Percentiles rank a stretch among this genome's conserved stretches.
phyloP scores from a whole-genome alignment of 2,329 filamentous ascomycete genomes.

The Conoideocrella luteorostrata region DNA sequence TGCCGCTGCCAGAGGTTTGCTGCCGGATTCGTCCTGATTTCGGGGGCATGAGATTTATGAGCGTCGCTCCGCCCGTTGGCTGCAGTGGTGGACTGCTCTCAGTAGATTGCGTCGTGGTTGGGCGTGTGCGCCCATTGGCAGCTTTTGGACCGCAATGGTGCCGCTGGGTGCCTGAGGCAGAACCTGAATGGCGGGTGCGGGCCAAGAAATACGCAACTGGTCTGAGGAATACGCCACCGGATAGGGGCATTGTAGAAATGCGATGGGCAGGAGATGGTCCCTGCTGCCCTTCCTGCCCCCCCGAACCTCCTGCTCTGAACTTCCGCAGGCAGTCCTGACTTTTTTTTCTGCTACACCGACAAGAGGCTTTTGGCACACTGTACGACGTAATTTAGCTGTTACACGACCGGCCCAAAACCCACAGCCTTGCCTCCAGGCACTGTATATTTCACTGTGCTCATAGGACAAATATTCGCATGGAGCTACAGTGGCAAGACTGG shows the following conservation, averaged over 20 bases:
- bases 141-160: slow-evolving; percentile 8
- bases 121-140: slow-evolving; percentile 8
- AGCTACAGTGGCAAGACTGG: no score
- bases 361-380: no score
- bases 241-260: slow-evolving; percentile 3
- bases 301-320: neutral
- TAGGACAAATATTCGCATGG: no score
- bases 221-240: slow-evolving; percentile 19
- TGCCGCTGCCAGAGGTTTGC: neutral
- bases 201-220: slow-evolving; percentile 20
- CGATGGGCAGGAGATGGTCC: neutral
- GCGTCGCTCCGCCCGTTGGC: slow-evolving; percentile 2
- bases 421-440: no score
- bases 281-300: slow-evolving; percentile 6
- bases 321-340: no score
- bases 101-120: neutral
- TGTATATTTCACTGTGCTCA: no score
- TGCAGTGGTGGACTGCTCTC: slow-evolving; percentile 3
- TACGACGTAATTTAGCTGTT: no score
- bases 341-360: no score
- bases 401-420: no score
- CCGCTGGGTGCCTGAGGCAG: slow-evolving; percentile 24
- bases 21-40: neutral
- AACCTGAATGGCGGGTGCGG: slow-evolving; percentile 8
- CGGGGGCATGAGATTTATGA: slow-evolving; percentile 6